Base-by-base conservation (phyloP, 2,329 filamentous ascomycete species). In the Colletotrichum viniferum region DNA sequence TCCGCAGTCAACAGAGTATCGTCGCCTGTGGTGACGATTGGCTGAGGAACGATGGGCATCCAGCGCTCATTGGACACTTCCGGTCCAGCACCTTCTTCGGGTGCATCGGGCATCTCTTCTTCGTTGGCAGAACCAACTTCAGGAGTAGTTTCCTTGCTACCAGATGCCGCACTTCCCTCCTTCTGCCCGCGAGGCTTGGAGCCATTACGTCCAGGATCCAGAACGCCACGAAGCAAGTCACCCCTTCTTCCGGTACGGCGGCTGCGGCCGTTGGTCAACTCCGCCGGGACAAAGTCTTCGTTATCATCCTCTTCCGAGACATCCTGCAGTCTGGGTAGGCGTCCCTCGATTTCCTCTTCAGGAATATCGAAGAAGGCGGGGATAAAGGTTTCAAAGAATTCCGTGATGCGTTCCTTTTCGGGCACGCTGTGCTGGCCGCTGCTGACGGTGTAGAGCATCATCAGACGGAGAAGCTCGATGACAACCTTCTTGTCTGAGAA, bases 141-240 rank as follows among this genome's bases (percentile, higher is more conserved):
- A 0, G 97, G 96, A 0, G 96, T 98, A 1, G 94, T 96, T 79
- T 97, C 96, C 80, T 97, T 95, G 85, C 95, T 98, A 16, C 91
- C 93, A 28, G 94, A 93, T 3, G 91, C 91, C n/a, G 91, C 88
- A 79, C 94, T 96, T 77, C 94, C 94, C 77, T 97, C 95, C 80
- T 97, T 96, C 69, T 95, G 93, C 62, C 89, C 90, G 55, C 94
- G 91, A 28, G 91, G 89, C 78, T 91, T 90, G 83, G 93, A 94
- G 74, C 94, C 93, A 79, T 93, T 94, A 76, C 94, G 92, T 52
- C 90, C 89, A 24, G 90, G 94, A 80, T 98, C 96, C 38, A 99
- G 91, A 56, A 98, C 95, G 76, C 95, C 95, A 79, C 96, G 93
- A 74, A 96, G 94, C 52, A 98, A 89, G 81, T 95, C 93, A 78